Conservation (phyloP, 1,139 yeast genomes). For the Saccharomyces hybrid region DNA sequence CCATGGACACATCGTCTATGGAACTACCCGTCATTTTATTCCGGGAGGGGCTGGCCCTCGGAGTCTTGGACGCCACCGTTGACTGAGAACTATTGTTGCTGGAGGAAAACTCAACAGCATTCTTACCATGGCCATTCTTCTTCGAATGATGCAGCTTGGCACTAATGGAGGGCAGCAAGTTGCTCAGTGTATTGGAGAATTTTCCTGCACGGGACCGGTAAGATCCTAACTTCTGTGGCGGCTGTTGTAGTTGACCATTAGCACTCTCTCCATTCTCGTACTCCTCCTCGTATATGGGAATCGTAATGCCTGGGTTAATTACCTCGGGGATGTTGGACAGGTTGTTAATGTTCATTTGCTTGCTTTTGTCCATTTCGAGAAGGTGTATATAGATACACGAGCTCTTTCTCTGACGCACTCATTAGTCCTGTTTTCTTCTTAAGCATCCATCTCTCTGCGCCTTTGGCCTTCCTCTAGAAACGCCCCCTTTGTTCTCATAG, state of each 20-base stretch:
- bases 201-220: conserved; percentile 30
- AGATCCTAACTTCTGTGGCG: conserved; percentile 27
- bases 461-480: background rate
- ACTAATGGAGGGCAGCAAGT: conserved; percentile 29
- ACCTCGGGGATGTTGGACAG: conserved; percentile 25
- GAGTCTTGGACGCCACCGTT: conserved; percentile 3
- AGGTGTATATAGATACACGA: background rate
- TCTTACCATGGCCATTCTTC: conserved; percentile 14
- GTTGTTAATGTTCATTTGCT: conserved; percentile 1
- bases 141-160: conserved; percentile 31
- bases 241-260: conserved; percentile 8
- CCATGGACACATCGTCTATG: conserved; percentile 2
- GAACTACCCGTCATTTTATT: background rate
- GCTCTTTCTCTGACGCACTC: background rate
- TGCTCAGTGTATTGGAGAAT: conserved; percentile 30
- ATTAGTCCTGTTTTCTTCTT: background rate
- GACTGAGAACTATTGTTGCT: conserved; percentile 4
- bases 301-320: conserved; percentile 31
- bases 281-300: conserved; percentile 29
- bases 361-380: conserved; percentile 5
- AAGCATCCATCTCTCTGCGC: background rate
- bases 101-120: conserved; percentile 4
- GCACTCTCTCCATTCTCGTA: conserved; percentile 1
- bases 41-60: conserved; percentile 1
- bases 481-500: background rate